These are phyloP conservation scores for Ogataea ganodermae DNA, from an alignment of 805 yeast genomes.

Conservation along the genomic window DNA sequence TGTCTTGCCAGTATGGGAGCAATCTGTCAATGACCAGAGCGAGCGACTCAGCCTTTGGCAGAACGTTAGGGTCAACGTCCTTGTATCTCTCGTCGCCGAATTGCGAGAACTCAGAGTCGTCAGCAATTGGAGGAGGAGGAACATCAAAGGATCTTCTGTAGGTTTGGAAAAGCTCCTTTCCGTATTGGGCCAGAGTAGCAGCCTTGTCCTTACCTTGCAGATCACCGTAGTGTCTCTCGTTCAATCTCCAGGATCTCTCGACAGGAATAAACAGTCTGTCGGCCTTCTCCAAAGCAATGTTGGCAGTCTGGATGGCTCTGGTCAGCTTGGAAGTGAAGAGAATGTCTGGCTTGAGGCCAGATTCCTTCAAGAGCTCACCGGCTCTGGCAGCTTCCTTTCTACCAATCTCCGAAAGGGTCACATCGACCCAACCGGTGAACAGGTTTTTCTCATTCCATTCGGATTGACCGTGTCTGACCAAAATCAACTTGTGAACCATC, in stretches of 20 bases:
- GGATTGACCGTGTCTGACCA: conserved; percentile 99
- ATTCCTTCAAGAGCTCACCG: conserved; percentile 87
- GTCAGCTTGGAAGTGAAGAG: conserved; percentile 88
- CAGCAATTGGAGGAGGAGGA: conserved; percentile 90
- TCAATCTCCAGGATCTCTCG: conserved; percentile 94
- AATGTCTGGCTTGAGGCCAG: conserved; percentile 81
- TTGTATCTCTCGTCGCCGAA: conserved; percentile 81
- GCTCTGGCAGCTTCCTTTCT: conserved; percentile 90
- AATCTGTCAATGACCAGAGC: conserved; percentile 93
- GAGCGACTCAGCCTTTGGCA: conserved; percentile 94
- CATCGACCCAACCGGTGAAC: conserved; percentile 99
- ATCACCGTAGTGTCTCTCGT: conserved; percentile 99
- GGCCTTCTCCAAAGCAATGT: conserved; percentile 86
- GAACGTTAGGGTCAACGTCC: conserved; percentile 78
- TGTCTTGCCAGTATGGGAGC: conserved; percentile 96
- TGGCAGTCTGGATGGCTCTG: conserved; percentile 97
- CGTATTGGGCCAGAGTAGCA: conserved; percentile 81
- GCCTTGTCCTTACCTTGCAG: conserved; percentile 99
- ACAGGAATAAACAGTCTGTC: conserved; percentile 91
- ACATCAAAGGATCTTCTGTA: conserved; percentile 98
- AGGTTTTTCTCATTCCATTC: conserved; percentile 98
- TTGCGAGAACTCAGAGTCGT: conserved; percentile 80
- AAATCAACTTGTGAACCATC: conserved; percentile 62
- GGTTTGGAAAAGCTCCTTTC: conserved; percentile 89
- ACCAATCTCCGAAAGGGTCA: conserved; percentile 79